These are phyloP conservation scores for Podospora fimiseda DNA, from an alignment of 495 filamentous ascomycete species.

Conservation along the genomic window DNA sequence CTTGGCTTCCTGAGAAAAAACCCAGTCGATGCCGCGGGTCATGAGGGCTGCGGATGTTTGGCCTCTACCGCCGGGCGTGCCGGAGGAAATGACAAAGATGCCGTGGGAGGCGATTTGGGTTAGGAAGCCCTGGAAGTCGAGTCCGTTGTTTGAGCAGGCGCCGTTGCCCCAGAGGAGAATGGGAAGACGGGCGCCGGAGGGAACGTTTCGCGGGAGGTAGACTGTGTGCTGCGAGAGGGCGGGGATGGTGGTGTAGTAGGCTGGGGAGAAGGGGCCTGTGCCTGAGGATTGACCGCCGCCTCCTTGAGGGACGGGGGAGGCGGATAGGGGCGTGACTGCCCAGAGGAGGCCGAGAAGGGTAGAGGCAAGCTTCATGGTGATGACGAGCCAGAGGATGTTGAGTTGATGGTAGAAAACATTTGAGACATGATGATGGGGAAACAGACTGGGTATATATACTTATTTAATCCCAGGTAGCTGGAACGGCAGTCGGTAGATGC, in stretches of 20 bases:
- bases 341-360: neutral
- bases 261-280: constrained; percentile 3
- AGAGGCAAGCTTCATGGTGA: neutral
- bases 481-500: neutral
- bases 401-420: neutral
- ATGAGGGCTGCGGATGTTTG: constrained; percentile 16
- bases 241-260: constrained; percentile 14
- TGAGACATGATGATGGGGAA: neutral
- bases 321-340: neutral
- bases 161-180: constrained; percentile 34
- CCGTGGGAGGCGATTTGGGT: constrained; percentile 25
- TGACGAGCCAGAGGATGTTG: no score
- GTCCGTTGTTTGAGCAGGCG: constrained; percentile 23
- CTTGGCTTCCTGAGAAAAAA: constrained; percentile 4
- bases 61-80: constrained; percentile 20
- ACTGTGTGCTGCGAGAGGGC: constrained; percentile 25
- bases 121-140: constrained; percentile 12
- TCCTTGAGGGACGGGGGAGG: neutral
- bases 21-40: constrained; percentile 21
- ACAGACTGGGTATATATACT: neutral
- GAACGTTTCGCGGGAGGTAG: constrained; percentile 14
- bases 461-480: neutral
- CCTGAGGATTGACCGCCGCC: no score
- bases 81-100: constrained; percentile 25
- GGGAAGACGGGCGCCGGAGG: constrained; percentile 19